Conservation (phyloP, 2,329 filamentous ascomycete genomes). For the Thielaviopsis punctulata region DNA sequence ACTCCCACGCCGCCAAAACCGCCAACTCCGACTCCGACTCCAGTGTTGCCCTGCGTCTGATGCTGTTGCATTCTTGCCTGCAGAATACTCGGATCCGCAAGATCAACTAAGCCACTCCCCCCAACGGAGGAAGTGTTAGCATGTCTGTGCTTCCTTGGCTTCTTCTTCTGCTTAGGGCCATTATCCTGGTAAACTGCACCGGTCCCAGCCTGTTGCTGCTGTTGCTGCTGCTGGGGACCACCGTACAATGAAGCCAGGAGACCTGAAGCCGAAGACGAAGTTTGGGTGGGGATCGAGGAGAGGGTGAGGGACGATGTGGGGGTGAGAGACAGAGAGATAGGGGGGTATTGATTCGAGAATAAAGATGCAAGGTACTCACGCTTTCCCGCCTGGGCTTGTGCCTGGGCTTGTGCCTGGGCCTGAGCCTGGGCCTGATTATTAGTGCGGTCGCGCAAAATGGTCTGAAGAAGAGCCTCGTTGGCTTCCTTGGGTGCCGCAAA, state of each 20-base stretch:
- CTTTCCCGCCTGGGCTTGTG: slow-evolving; percentile 52
- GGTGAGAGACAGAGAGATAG: slow-evolving; percentile 70
- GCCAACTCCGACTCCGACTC: slow-evolving; percentile 25
- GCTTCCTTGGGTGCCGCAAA: slow-evolving; percentile 60
- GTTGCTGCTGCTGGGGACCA: slow-evolving; percentile 42
- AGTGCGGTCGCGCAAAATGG: slow-evolving; percentile 53
- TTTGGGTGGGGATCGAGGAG: slow-evolving; percentile 63
- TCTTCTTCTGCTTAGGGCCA: slow-evolving; percentile 97
- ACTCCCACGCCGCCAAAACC: slow-evolving; percentile 18
- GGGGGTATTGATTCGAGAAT: slow-evolving; percentile 73
- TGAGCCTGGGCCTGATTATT: slow-evolving; percentile 44
- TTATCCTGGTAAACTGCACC: slow-evolving; percentile 76
- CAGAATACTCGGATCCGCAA: slow-evolving; percentile 99
- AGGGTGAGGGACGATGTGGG: slow-evolving; percentile 81
- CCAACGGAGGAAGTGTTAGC: slow-evolving; percentile 99
- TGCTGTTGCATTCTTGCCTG: slow-evolving; percentile 83
- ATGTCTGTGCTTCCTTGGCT: slow-evolving; percentile 99
- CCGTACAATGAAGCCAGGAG: slow-evolving; percentile 86
- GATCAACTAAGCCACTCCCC: slow-evolving; percentile 98
- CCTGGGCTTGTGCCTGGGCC: slow-evolving; percentile 34
- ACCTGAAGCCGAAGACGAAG: slow-evolving; percentile 76
- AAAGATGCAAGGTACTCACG: slow-evolving; percentile 97
- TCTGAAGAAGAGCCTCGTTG: slow-evolving; percentile 55
- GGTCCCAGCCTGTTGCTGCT: slow-evolving; percentile 2
- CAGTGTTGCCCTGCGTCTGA: slow-evolving; percentile 62